A percentile compares a stretch with the other conserved stretches of the same genome.
These are phyloP conservation scores for Trichosporon sp. DNA, from an alignment of 1,284 basidiomycete species.

Conservation along the genomic window DNA sequence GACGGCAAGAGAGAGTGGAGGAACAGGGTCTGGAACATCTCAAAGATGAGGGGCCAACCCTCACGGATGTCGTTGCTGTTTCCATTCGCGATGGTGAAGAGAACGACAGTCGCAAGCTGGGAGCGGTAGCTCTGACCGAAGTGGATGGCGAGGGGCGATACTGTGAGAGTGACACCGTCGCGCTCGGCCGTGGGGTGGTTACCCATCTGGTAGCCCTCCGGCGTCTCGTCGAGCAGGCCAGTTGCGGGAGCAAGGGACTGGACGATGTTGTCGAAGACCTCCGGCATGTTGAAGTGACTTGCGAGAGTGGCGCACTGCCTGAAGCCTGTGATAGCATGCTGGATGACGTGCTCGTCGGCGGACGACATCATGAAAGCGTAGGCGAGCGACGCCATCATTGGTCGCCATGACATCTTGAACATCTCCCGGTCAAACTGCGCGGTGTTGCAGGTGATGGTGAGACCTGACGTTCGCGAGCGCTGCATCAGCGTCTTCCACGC, in stretches of 20 bases:
- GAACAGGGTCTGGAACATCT: conserved; percentile 97
- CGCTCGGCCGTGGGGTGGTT: conserved; percentile 89
- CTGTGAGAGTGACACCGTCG: conserved; percentile 84
- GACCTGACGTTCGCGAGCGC: conserved; percentile 75
- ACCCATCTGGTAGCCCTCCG: conserved; percentile 68
- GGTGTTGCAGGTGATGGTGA: conserved; percentile 77
- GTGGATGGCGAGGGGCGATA: conserved; percentile 87
- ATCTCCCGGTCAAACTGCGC: conserved; percentile 83
- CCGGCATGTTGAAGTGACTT: conserved; percentile 81
- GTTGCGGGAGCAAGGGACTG: conserved; percentile 87
- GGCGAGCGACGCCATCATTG: conserved; percentile 85
- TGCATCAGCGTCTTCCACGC: conserved; percentile 95
- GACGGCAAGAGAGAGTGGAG: conserved; percentile 85
- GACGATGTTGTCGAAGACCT: conserved; percentile 96
- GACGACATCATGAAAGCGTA: conserved; percentile 88
- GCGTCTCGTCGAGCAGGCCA: conserved; percentile 72
- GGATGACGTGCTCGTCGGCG: conserved; percentile 94
- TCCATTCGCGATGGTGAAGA: conserved; percentile 97
- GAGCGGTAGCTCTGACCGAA: conserved; percentile 96
- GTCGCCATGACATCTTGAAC: conserved; percentile 90
- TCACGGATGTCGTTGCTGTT: conserved; percentile 92
- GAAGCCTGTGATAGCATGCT: conserved; percentile 91
- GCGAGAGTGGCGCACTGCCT: conserved; percentile 94
- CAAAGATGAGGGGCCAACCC: conserved; percentile 95
- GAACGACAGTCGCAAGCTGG: conserved; percentile 92